Evolutionary conservation across 768 basidiomycete genomes (phyloP).

Genomic region (Inosperma sp.): DNA sequence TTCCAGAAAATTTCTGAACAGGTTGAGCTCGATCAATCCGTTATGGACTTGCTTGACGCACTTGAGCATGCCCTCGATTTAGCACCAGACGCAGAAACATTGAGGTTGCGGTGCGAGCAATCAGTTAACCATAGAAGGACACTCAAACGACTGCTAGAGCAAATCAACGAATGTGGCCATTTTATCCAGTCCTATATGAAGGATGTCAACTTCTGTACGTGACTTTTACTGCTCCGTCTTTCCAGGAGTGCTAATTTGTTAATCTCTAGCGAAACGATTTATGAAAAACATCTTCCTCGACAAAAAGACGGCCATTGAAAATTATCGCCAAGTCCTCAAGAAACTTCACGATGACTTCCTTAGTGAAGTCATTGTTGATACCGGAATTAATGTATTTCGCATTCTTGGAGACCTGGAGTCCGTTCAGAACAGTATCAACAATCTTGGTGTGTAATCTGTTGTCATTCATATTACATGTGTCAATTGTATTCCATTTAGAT

Average conservation of each 20-base stretch:
- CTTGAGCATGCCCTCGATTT: neutral
- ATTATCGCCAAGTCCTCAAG: slow-evolving; percentile 1
- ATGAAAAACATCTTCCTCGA: neutral
- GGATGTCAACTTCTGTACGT: neutral
- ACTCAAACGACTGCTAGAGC: neutral
- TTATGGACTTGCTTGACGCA: neutral
- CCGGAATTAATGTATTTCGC: neutral
- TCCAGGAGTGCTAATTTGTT: no score
- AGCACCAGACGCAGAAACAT: neutral
- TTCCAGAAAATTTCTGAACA: slow-evolving; percentile 1
- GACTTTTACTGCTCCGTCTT: neutral
- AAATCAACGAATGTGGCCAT: neutral
- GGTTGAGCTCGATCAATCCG: neutral
- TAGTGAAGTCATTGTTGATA: neutral
- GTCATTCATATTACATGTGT: neutral
- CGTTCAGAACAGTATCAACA: neutral
- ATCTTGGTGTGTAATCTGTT: neutral
- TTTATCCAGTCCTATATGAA: neutral
- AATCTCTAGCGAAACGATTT: neutral
- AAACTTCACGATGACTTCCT: slow-evolving; percentile 3
- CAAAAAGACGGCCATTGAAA: neutral
- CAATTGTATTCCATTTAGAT: neutral
- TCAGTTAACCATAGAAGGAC: neutral
- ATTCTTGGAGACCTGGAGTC: neutral
- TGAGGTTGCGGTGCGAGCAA: neutral